Evolutionary conservation across 1,284 basidiomycete genomes (phyloP), one percentile per base, ranked within the genome.

Genomic region (Cryptococcus neoformans): DNA sequence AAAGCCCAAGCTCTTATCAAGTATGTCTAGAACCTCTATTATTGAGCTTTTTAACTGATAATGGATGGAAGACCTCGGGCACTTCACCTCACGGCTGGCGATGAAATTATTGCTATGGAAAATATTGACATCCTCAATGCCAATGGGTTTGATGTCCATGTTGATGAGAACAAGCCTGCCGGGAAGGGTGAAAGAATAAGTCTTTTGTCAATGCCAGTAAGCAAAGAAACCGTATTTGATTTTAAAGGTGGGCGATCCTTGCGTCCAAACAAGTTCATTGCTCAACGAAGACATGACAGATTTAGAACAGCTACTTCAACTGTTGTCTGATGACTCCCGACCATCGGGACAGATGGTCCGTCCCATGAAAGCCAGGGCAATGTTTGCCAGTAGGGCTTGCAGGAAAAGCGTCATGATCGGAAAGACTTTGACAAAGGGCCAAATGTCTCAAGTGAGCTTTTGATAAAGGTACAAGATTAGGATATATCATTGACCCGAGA

Each of bases 301-400:
- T 76, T 81, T 99, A n/a, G 94, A 96, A 74, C 95, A 99, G 68
- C 82, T 99, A 11, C 82, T 99, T 8, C 86, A 92, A 64, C 79
- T 92, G 37, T 82, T 99, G 75, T 84, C 85, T 41, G 92, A 96
- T 51, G 65, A 67, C 3, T 61, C 70, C 65, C 81, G 82, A 8
- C 86, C 88, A 0, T 77, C 81, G 0, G 88, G 89, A 1, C 85
- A 87, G 63, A 88, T 90, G 82, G 88, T 95, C 0, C 82, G 92
- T 42, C 95, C 91, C 72, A 88, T 88, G 8, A 99, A 97, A 74
- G 92, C 90, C n/a, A 83, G 93, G 14, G 82, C 86, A 7, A 97
- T 99, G 92, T 97, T 99, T 72, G 96, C 96, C 0, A 91, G 87
- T 82, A 84, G 95, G 44, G 96, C 96, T 0, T 99, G 96, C 75